Evolutionary conservation across 1,284 basidiomycete species (phyloP).

Genomic region (Phylloboletellus chloephorus): DNA sequence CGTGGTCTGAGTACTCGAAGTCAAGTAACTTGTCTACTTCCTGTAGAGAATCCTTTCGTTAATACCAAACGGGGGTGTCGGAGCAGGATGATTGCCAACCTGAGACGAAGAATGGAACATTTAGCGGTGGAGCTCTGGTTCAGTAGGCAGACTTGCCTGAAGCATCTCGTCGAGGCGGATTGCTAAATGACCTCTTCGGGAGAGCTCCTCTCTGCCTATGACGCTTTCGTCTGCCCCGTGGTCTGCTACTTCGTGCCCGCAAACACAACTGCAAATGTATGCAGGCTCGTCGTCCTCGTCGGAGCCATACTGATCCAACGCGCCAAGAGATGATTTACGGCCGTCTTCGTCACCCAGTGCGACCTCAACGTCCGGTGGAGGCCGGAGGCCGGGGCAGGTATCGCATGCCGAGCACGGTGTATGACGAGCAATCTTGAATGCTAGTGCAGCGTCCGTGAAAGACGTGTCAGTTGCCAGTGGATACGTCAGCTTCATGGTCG

Average conservation of each 20-base stretch:
- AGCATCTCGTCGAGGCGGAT: conserved; percentile 81
- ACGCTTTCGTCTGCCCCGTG: conserved; percentile 64
- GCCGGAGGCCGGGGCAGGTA: conserved; percentile 62
- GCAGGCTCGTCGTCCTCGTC: conserved; percentile 51
- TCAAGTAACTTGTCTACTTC: conserved; percentile 72
- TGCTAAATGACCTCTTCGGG: conserved; percentile 70
- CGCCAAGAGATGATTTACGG: conserved; percentile 44
- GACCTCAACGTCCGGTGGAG: conserved; percentile 52
- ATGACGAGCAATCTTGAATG: conserved; percentile 72
- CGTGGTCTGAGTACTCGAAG: conserved; percentile 68
- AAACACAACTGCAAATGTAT: conserved; percentile 67
- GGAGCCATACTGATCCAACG: conserved; percentile 58
- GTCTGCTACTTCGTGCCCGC: conserved; percentile 65
- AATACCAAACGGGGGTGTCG: conserved; percentile 13
- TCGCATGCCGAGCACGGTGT: conserved; percentile 58
- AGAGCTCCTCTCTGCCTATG: conserved; percentile 57
- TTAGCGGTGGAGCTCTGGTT: conserved; percentile 10
- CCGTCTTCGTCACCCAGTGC: conserved; percentile 47
- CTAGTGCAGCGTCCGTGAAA: conserved; percentile 45
- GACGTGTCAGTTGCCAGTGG: conserved; percentile 46
- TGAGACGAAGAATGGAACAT: conserved; percentile 15
- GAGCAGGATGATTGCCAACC: conserved; percentile 23
- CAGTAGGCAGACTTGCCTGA: conserved; percentile 49
- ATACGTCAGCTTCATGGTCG: conserved; percentile 55
- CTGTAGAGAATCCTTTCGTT: conserved; percentile 36